phyloP scores from a whole-genome alignment of 192 early-diverging fungal genomes.

The Radiomyces spectabilis region DNA sequence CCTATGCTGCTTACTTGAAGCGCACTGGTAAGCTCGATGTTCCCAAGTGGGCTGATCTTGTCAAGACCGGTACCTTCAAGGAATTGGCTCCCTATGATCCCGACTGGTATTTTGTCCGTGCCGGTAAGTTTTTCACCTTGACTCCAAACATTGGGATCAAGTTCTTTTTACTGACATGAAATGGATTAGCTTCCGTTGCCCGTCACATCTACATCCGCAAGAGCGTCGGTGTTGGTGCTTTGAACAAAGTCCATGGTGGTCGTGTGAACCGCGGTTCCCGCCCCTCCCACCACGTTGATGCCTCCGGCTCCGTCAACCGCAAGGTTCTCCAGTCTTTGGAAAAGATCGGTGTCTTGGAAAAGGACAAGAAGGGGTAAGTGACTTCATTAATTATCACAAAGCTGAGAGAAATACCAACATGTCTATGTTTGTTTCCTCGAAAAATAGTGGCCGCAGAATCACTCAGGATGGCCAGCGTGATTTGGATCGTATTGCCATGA shows the following conservation, averaged over 20 bases:
- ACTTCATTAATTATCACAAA: neutral
- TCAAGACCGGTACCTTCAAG: constrained; percentile 97
- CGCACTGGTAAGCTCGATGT: constrained; percentile 97
- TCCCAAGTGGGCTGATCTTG: constrained; percentile 98
- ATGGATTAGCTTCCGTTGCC: constrained; percentile 70
- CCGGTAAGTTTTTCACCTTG: constrained; percentile 50
- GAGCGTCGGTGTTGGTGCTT: constrained; percentile 89
- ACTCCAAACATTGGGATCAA: neutral
- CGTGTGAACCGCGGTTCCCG: constrained; percentile 86
- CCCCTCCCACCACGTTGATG: constrained; percentile 83
- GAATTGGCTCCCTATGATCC: constrained; percentile 97
- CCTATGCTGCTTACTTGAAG: constrained; percentile 99
- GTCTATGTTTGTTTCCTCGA: neutral
- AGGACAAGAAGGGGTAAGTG: constrained; percentile 74
- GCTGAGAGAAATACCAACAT: neutral
- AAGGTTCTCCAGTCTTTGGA: constrained; percentile 97
- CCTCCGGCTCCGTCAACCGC: constrained; percentile 88
- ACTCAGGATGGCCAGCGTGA: constrained; percentile 96
- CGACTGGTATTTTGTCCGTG: constrained; percentile 99
- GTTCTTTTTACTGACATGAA: neutral
- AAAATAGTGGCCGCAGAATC: constrained; percentile 86
- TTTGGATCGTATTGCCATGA: constrained; percentile 90
- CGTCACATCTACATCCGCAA: constrained; percentile 98
- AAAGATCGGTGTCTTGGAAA: constrained; percentile 96
- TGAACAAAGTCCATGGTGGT: constrained; percentile 93